phyloP scores from a whole-genome alignment of 2,329 filamentous ascomycete species.

The Tolypocladium endophyticum region DNA sequence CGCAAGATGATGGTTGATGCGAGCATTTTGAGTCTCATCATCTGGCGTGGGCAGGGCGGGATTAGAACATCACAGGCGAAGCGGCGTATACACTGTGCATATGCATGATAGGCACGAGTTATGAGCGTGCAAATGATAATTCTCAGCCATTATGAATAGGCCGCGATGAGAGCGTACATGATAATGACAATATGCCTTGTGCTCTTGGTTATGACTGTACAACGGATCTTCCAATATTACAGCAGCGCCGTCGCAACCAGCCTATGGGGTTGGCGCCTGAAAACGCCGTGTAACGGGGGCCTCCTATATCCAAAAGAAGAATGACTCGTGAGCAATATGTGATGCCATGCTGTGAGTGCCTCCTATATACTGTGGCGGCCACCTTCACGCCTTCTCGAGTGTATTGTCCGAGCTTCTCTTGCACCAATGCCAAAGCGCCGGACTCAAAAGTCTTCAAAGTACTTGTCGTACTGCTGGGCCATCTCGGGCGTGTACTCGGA shows the following conservation, averaged over 20 bases:
- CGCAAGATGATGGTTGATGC: background rate
- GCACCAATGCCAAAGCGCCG: background rate
- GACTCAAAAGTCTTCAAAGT: constrained; percentile 59
- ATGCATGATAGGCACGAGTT: background rate
- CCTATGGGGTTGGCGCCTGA: background rate
- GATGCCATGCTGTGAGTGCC: background rate
- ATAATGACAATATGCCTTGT: background rate
- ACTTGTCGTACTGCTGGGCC: constrained; percentile 56
- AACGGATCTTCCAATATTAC: background rate
- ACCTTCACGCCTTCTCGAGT: background rate
- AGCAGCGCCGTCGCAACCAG: background rate
- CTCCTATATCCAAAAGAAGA: background rate
- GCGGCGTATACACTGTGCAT: background rate
- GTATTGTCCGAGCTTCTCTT: background rate
- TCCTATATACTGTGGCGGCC: background rate
- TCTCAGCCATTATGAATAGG: background rate
- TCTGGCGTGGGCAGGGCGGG: background rate
- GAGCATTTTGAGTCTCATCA: background rate
- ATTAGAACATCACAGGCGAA: background rate
- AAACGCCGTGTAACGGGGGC: background rate
- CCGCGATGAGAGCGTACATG: background rate
- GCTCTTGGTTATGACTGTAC: background rate
- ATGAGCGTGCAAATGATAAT: background rate
- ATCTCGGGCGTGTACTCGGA: constrained; percentile 62
- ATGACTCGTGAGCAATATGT: background rate